A percentile compares a stretch with the other conserved stretches of the same genome.
phyloP scores from a whole-genome alignment of 2,329 filamentous ascomycete species.

The Fusarium verticillioides region DNA sequence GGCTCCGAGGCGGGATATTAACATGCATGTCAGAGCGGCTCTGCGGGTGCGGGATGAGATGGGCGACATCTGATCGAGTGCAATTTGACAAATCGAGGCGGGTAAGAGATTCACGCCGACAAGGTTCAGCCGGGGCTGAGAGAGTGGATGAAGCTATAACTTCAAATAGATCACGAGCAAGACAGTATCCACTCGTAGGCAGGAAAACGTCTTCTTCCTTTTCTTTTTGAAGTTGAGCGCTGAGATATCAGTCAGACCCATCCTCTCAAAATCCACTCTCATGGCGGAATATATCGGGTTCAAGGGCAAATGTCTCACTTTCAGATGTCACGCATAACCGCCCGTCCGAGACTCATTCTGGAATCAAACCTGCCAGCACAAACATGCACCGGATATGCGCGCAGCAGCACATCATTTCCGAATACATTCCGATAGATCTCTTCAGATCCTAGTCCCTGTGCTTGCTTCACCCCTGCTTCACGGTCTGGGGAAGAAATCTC shows the following conservation, averaged over 20 bases:
- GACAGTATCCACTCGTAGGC: not conserved
- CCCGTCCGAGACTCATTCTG: slow-evolving; percentile 6
- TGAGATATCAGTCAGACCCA: slow-evolving; percentile 3
- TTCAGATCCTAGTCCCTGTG: slow-evolving; percentile 14
- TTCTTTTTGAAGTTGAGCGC: slow-evolving; percentile 14
- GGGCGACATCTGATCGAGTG: not conserved
- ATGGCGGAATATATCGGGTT: slow-evolving; percentile 18
- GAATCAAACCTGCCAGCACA: slow-evolving; percentile 5
- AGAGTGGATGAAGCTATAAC: not conserved
- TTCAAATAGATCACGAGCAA: not conserved
- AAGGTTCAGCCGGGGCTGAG: not conserved
- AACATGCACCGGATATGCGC: slow-evolving; percentile 13
- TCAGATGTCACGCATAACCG: slow-evolving; percentile 27
- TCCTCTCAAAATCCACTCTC: not conserved
- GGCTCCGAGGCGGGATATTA: slow-evolving; percentile 23
- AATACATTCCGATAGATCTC: slow-evolving; percentile 14
- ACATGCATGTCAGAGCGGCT: slow-evolving; percentile 19
- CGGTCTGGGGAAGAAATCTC: slow-evolving; percentile 21
- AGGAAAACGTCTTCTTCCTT: not conserved
- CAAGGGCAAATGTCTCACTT: slow-evolving; percentile 21
- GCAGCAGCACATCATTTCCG: slow-evolving; percentile 25
- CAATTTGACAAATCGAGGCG: not conserved
- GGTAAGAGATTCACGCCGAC: not conserved
- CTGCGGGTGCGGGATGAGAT: not conserved
- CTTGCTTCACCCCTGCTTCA: not conserved